Conservation (phyloP, 2,329 filamentous ascomycete genomes). For the Xylariales sp. region DNA sequence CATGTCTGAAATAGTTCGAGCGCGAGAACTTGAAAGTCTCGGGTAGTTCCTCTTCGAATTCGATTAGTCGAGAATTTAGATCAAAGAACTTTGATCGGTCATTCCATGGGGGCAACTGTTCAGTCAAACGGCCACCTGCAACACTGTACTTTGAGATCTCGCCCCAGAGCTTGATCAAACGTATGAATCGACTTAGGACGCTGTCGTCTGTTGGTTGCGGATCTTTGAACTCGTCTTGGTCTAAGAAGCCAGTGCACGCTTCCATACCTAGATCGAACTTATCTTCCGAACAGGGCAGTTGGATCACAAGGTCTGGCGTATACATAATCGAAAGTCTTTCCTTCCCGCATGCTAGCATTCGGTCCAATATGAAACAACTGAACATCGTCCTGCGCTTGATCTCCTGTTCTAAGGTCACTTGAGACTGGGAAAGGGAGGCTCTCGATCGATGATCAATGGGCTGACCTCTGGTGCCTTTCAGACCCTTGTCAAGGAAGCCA, state of each 20-base stretch:
- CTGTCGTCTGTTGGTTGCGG: constrained; percentile 35
- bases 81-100: constrained; percentile 47
- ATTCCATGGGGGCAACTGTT: constrained; percentile 56
- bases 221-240: constrained; percentile 11
- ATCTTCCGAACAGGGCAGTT: constrained; percentile 63
- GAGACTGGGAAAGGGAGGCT: constrained; percentile 17
- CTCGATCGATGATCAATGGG: constrained; percentile 14
- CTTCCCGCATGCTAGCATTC: constrained; percentile 61
- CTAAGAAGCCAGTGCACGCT: constrained; percentile 47
- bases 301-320: constrained; percentile 56
- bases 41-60: constrained; percentile 51
- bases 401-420: constrained; percentile 54
- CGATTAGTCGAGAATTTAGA: constrained; percentile 45
- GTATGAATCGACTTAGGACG: constrained; percentile 48
- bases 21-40: constrained; percentile 52
- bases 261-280: constrained; percentile 59
- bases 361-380: constrained; percentile 69
- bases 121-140: constrained; percentile 45
- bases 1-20: constrained; percentile 61
- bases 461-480: constrained; percentile 17
- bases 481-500: constrained; percentile 47
- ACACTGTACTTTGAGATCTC: constrained; percentile 55
- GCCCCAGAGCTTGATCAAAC: constrained; percentile 55
- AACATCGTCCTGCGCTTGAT: constrained; percentile 66
- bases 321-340: constrained; percentile 56